These are phyloP conservation scores for Dactylellina cionopaga DNA, from an alignment of 2,329 filamentous ascomycete genomes.

Conservation along the genomic window DNA sequence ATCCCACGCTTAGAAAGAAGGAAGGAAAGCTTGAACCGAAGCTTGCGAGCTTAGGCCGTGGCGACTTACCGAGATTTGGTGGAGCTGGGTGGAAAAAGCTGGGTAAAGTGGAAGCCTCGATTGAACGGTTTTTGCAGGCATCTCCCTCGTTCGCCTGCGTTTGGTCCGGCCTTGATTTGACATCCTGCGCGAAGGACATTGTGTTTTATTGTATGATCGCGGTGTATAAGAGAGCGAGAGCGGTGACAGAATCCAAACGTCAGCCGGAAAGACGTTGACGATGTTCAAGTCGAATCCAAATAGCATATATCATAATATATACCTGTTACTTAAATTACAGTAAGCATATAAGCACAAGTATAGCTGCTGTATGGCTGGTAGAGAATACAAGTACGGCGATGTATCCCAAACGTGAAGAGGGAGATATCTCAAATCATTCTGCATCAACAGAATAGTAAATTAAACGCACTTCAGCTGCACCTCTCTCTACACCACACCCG, in stretches of 20 bases:
- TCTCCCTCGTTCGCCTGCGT: slow-evolving; percentile 31
- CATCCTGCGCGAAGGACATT: neutral
- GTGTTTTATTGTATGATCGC: too few relatives aligned
- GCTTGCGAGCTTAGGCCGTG: slow-evolving; percentile 33
- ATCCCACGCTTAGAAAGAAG: neutral
- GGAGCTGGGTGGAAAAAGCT: slow-evolving; percentile 8
- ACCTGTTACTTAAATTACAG: neutral
- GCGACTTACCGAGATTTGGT: slow-evolving; percentile 20
- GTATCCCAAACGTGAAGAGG: slow-evolving; percentile 29
- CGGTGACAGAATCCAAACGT: slow-evolving; percentile 39
- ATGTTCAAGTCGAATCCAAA: neutral
- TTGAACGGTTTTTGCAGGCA: slow-evolving; percentile 8
- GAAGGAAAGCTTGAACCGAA: slow-evolving; percentile 7
- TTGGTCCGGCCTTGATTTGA: slow-evolving; percentile 34
- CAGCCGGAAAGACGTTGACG: neutral
- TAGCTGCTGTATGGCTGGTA: neutral
- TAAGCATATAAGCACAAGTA: neutral
- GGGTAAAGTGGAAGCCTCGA: neutral
- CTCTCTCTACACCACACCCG: neutral
- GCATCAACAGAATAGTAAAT: too few relatives aligned
- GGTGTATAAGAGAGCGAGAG: neutral
- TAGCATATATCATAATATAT: neutral
- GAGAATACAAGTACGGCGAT: slow-evolving; percentile 1
- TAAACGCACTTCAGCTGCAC: neutral
- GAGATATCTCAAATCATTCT: slow-evolving; percentile 23